phyloP scores from a whole-genome alignment of 1,284 basidiomycete species.

The Ganoderma multipileum region DNA sequence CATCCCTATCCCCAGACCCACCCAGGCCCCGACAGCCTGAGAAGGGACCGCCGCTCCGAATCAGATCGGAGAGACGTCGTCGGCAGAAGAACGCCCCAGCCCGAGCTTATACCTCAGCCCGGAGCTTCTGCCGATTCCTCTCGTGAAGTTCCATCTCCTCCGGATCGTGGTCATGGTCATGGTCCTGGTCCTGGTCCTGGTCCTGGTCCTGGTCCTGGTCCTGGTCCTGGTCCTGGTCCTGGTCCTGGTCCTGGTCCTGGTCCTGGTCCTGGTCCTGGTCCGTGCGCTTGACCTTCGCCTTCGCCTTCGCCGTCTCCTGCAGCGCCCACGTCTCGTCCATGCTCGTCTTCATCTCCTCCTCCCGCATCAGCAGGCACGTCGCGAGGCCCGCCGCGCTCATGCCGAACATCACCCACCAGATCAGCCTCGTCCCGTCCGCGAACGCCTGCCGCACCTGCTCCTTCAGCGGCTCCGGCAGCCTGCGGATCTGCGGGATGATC shows the following conservation, averaged over 20 bases:
- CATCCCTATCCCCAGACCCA: background rate
- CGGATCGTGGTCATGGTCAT: too few species aligned
- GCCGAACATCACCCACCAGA: constrained; percentile 29
- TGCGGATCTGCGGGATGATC: constrained; percentile 21
- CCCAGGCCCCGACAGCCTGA: background rate
- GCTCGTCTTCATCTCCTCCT: constrained; percentile 18
- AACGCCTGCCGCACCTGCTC: constrained; percentile 27
- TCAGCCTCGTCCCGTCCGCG: constrained; percentile 19
- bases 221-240: background rate
- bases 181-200: background rate
- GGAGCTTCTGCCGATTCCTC: background rate
- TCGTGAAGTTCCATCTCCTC: background rate
- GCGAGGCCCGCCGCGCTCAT: constrained; percentile 20
- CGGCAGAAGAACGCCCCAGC: background rate
- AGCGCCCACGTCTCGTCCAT: constrained; percentile 27
- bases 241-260: too few species aligned
- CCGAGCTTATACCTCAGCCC: background rate
- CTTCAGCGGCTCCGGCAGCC: constrained; percentile 18
- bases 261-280: too few species aligned
- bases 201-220: background rate
- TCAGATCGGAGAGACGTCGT: background rate
- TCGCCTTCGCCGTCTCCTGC: constrained; percentile 16
- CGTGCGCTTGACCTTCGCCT: background rate
- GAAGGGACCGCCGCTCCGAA: background rate
- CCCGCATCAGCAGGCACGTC: constrained; percentile 22